Percentiles rank a stretch among this genome's conserved stretches.
Evolutionary conservation across 2,329 filamentous ascomycete species (phyloP).

Genomic region (Sarocladiaceae sp.): DNA sequence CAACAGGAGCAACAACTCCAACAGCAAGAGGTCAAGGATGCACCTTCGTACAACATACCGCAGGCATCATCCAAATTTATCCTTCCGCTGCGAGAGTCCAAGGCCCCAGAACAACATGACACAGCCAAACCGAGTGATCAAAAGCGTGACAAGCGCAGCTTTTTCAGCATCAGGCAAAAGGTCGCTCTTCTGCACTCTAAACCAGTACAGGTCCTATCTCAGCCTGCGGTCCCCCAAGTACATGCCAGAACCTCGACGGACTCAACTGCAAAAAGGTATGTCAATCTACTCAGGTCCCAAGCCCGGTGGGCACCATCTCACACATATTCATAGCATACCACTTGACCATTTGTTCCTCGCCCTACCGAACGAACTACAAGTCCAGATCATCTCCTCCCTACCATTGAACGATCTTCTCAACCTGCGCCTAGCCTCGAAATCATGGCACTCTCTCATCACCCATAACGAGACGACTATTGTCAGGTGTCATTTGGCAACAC

Average conservation of each 20-base stretch:
- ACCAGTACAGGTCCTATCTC: conserved; percentile 16
- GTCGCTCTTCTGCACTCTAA: conserved; percentile 31
- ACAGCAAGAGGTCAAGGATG: conserved; percentile 10
- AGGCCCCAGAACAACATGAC: conserved; percentile 24
- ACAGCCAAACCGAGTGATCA: conserved; percentile 24
- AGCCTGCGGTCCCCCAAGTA: conserved; percentile 1
- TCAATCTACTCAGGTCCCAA: neutral
- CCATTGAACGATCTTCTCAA: conserved; percentile 58
- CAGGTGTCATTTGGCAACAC: conserved; percentile 55
- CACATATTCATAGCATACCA: conserved; percentile 30
- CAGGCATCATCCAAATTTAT: conserved; percentile 38
- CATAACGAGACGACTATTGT: conserved; percentile 58
- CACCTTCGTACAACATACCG: neutral
- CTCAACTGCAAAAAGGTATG: conserved; percentile 29
- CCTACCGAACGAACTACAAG: conserved; percentile 58
- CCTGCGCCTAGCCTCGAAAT: conserved; percentile 53
- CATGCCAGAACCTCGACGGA: conserved; percentile 20
- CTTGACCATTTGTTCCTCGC: conserved; percentile 55
- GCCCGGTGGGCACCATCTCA: neutral
- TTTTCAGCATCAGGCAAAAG: conserved; percentile 37
- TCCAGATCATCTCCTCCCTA: conserved; percentile 57
- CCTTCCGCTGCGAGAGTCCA: conserved; percentile 43
- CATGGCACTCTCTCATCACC: conserved; percentile 56
- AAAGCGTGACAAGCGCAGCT: conserved; percentile 38
- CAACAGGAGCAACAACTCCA: conserved; percentile 33